Percentiles rank a stretch among this genome's conserved stretches.
Conservation (phyloP, 1,139 yeast species). For the Pichia sp. region DNA sequence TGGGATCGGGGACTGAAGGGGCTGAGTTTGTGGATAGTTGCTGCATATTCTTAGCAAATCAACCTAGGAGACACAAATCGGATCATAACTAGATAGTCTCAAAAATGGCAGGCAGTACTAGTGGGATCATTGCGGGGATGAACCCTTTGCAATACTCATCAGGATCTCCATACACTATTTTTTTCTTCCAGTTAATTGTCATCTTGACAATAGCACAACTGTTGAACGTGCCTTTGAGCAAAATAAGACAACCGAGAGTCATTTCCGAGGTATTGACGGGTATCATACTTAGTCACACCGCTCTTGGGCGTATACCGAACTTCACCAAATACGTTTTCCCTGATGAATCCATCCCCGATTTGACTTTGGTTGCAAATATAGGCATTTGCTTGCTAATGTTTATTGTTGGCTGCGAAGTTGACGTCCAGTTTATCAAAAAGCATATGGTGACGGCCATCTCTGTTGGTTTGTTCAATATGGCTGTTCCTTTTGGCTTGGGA, state of each 20-base stretch:
- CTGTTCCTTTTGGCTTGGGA: slow-evolving; percentile 72
- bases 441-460: slow-evolving; percentile 53
- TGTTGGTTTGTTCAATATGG: slow-evolving; percentile 66
- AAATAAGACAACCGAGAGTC: slow-evolving; percentile 64
- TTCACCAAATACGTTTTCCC: slow-evolving; percentile 64
- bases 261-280: slow-evolving; percentile 77
- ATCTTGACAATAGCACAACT: slow-evolving; percentile 48
- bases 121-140: slow-evolving; percentile 44
- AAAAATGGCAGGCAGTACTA: neutral
- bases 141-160: slow-evolving; percentile 58
- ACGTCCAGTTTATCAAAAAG: slow-evolving; percentile 51
- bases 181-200: slow-evolving; percentile 53
- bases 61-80: too few relatives aligned
- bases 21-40: too few relatives aligned
- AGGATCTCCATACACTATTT: slow-evolving; percentile 51
- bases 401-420: slow-evolving; percentile 74
- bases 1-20: too few relatives aligned
- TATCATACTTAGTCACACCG: slow-evolving; percentile 62
- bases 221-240: slow-evolving; percentile 51
- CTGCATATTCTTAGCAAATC: too few relatives aligned
- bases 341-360: slow-evolving; percentile 48
- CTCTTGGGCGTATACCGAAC: slow-evolving; percentile 60
- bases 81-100: neutral
- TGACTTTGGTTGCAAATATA: slow-evolving; percentile 60
- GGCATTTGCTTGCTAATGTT: slow-evolving; percentile 70